These are phyloP conservation scores for Ilex paraguariensis DNA, from an alignment of 305 asterid genomes.

Conservation along the genomic window DNA sequence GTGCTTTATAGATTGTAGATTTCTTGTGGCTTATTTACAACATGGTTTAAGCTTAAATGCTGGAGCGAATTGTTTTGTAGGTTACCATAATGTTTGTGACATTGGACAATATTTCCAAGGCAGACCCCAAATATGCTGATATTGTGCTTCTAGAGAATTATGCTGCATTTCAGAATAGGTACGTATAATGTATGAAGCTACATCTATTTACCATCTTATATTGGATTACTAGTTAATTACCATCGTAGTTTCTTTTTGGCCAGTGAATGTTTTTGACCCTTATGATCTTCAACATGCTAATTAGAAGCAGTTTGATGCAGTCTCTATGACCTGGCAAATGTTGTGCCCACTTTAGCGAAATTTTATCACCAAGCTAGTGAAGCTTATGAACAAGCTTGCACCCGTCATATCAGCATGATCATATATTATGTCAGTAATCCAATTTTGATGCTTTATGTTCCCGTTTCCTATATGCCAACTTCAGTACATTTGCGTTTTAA, in stretches of 20 bases:
- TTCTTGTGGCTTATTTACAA: constrained; percentile 9
- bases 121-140: constrained; percentile 81
- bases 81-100: constrained; percentile 95
- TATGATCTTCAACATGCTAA: constrained; percentile 17
- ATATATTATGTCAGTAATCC: constrained; percentile 69
- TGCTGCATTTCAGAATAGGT: constrained; percentile 99
- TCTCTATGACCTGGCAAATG: constrained; percentile 95
- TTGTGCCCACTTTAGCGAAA: constrained; percentile 92
- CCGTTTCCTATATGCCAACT: no score
- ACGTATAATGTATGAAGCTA: neutral
- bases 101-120: constrained; percentile 89
- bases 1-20: neutral
- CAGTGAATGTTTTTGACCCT: no score
- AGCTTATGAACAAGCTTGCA: constrained; percentile 95
- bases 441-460: constrained; percentile 12
- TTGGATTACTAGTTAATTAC: no score
- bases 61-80: constrained; percentile 43
- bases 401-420: constrained; percentile 78
- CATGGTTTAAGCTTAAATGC: constrained; percentile 6
- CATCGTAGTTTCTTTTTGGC: no score
- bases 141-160: constrained; percentile 92
- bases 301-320: constrained; percentile 47
- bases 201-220: no score
- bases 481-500: neutral
- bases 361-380: constrained; percentile 99